Base-by-base conservation (phyloP, 2,329 filamentous ascomycete species). In the Colletotrichum somersetense region DNA sequence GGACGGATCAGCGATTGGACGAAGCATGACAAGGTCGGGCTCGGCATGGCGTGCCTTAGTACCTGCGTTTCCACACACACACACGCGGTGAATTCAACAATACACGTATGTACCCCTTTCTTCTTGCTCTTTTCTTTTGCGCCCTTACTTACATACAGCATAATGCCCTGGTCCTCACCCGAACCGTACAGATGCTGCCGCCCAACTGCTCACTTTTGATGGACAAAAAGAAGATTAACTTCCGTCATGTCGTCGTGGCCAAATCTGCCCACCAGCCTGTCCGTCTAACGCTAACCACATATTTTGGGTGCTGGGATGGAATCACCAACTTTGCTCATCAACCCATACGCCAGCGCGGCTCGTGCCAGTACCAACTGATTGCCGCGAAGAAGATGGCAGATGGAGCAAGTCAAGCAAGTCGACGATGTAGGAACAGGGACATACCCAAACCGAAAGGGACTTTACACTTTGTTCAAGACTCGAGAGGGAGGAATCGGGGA, bases 51-150 rank as follows among this genome's bases (percentile, higher is more conserved):
- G 33, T 53, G 40, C 42, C 42, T 58, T 63, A 59, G 59, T 72
- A 72, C 69, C 69, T 72, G 69, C 66, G 69, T 72, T 53, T 53
- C 52, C 42, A 23, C 69, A 38, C 62, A 64, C 59, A 44, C 58
- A 35, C 63, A 46, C 53, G 55, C 59, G 58, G 65, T 52, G 46
- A 59, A 38, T 42, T 61, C 46, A 61, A 30, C 23, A 26, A 63
- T 69, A 11, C 11, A 38, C 7, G 35, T 38, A 63, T 64, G 69
- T 69, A 61, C 69, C 69, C 66, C 59, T 69, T 69, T 69, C n/a
- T 48, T 46, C 18, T 23, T 48, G 16, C n/a, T 48, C 8, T 11
- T 48, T n/a, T 23, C 20, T 48, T 72, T 42, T 26, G 55, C 69
- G 69, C 69, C 66, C 58, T 46, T 69, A 69, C 30, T 23, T 56